A percentile compares a stretch with the other conserved stretches of the same genome.
phyloP scores from a whole-genome alignment of 2,329 filamentous ascomycete species.

The Dendrostoma leiphaemia region DNA sequence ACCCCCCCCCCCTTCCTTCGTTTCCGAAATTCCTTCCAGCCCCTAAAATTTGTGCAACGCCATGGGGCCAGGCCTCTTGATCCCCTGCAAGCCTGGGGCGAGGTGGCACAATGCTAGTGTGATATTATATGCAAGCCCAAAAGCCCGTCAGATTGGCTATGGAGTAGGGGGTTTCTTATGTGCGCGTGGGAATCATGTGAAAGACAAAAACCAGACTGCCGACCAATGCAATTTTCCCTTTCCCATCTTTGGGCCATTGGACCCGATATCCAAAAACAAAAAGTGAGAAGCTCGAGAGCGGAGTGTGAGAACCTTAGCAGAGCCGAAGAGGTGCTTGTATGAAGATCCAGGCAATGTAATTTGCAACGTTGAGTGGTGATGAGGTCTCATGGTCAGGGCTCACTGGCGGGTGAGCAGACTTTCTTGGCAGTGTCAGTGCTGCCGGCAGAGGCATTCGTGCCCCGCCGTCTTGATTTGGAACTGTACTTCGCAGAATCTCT shows the following conservation, averaged over 20 bases:
- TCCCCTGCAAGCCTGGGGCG: not conserved
- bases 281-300: not conserved
- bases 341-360: not conserved
- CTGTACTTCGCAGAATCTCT: conserved; percentile 24
- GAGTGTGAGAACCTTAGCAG: not conserved
- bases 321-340: not conserved
- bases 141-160: not conserved
- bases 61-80: conserved; percentile 6
- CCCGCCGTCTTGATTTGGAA: conserved; percentile 45
- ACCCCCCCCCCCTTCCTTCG: no score
- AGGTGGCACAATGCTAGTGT: conserved; percentile 15
- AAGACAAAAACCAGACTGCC: conserved; percentile 10
- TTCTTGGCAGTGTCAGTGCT: conserved; percentile 66
- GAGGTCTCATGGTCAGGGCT: not conserved
- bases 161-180: not conserved
- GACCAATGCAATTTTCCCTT: conserved; percentile 14
- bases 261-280: not conserved
- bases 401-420: conserved; percentile 37
- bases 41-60: conserved; percentile 6
- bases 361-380: not conserved
- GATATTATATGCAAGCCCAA: conserved; percentile 17
- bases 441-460: conserved; percentile 59
- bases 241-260: not conserved
- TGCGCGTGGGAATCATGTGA: conserved; percentile 6
- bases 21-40: no score